Evolutionary conservation across 1,284 basidiomycete genomes (phyloP).

Genomic region (Papiliotrema nemorosa): DNA sequence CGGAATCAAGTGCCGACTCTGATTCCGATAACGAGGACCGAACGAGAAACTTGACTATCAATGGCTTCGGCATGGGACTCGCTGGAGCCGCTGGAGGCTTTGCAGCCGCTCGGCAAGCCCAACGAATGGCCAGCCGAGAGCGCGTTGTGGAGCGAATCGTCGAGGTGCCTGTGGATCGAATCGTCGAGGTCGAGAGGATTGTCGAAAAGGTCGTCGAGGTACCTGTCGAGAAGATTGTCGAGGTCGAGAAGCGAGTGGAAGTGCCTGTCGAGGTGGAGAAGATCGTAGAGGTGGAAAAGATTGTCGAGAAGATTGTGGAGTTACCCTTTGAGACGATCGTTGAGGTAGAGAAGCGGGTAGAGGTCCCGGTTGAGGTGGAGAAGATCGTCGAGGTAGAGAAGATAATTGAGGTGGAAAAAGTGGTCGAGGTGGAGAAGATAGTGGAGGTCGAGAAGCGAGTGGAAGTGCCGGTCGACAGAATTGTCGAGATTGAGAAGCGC

Average conservation of each 20-base stretch:
- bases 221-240: conserved; percentile 38
- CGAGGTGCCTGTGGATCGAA: conserved; percentile 39
- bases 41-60: conserved; percentile 11
- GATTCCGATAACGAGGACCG: conserved; percentile 46
- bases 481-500: conserved; percentile 32
- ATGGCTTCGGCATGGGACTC: conserved; percentile 13
- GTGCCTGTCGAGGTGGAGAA: conserved; percentile 32
- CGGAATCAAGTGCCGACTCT: conserved; percentile 56
- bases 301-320: conserved; percentile 24
- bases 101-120: conserved; percentile 29
- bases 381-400: conserved; percentile 40
- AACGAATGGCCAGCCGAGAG: conserved; percentile 28
- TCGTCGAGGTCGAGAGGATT: conserved; percentile 38
- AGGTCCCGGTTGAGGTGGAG: conserved; percentile 31
- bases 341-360: conserved; percentile 31
- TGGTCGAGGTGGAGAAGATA: conserved; percentile 33
- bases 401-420: conserved; percentile 40
- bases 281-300: conserved; percentile 38
- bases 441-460: conserved; percentile 50
- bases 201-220: conserved; percentile 47
- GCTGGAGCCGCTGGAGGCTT: conserved; percentile 22
- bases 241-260: conserved; percentile 28
- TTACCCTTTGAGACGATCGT: conserved; percentile 29
- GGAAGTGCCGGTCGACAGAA: conserved; percentile 22
- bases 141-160: conserved; percentile 28